Evolutionary conservation across 106 monocot genomes (phyloP), one percentile per base, ranked within the genome.

Genomic region (Phalaenopsis equestris): DNA sequence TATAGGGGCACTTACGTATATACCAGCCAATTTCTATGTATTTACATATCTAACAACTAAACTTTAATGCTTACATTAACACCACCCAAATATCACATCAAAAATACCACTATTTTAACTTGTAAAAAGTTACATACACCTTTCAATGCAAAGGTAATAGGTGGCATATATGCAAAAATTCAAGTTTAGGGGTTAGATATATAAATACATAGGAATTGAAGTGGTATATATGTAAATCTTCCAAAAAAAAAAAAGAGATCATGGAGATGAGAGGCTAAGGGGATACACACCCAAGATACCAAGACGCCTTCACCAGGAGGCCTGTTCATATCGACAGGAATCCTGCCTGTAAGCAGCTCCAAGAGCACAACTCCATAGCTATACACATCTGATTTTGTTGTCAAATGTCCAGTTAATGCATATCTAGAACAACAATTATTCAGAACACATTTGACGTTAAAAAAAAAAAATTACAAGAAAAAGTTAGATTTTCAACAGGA

Each of bases 331-430:
- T 99, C 99, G n/a, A 99, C 98, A 55, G 99, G 99, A 78, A 99
- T 86, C 78, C 99, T 86, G 39, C 99, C 99, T 12, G 95, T 95
- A 82, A 99, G 92, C 84, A 99, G 90, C 83, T 99, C 99, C 81
- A 99, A 84, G 30, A 99, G 87, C 67, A 99, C 99, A 67, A 99
- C 92, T 38, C 99, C 99, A 80, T 93, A 99, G 81, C 99, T 95
- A 73, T 99, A 99, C n/a, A 95, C 99, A 90, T 95, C 99, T 85
- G 99, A 99, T 87, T 99, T 99, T 19, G 99, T 95, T 21, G 99
- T 99, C 86, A 99, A 90, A 87, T 95, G 94, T 30, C 95, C 99
- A 56, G 99, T 95, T 77, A 95, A 78, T 4, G 99, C 99, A 93
- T 95, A 99, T 84, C 99, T 99, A 84, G 42, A 85, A 2, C 48